A percentile compares a stretch with the other conserved stretches of the same genome.
Evolutionary conservation across 495 filamentous ascomycete genomes (phyloP).

Genomic region (Aspergillus diversus): DNA sequence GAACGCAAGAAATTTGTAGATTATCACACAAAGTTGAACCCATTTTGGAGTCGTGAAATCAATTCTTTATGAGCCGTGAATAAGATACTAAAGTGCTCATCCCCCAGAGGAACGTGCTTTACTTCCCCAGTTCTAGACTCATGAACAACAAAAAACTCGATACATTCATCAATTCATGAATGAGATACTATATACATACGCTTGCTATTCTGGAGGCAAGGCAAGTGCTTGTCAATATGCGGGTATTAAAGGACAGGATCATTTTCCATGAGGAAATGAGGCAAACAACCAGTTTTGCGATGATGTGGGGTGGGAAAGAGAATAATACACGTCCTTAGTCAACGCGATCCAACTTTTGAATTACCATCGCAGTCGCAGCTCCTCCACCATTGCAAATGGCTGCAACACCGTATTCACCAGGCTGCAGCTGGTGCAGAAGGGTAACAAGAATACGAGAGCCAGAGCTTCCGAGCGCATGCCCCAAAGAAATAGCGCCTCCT

Average conservation of each 20-base stretch:
- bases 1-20: too few species aligned
- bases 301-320: neutral
- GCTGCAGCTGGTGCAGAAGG: conserved; percentile 84
- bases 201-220: conserved; percentile 1
- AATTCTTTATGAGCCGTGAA: too few species aligned
- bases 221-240: conserved; percentile 2
- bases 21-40: too few species aligned
- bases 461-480: conserved; percentile 92
- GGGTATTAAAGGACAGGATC: neutral
- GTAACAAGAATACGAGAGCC: conserved; percentile 91
- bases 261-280: neutral
- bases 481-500: conserved; percentile 91
- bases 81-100: too few species aligned
- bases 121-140: too few species aligned
- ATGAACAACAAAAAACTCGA: neutral
- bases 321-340: conserved; percentile 29
- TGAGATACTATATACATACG: conserved; percentile 1
- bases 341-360: conserved; percentile 79
- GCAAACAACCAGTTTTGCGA: neutral
- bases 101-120: too few species aligned
- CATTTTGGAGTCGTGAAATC: too few species aligned
- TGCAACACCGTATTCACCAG: conserved; percentile 90
- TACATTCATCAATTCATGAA: conserved; percentile 3
- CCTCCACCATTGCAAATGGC: conserved; percentile 98
- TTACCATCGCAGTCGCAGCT: conserved; percentile 87